A percentile compares a stretch with the other conserved stretches of the same genome.
Evolutionary conservation across 2,329 filamentous ascomycete genomes (phyloP).

Genomic region (Alternaria tenuissima): DNA sequence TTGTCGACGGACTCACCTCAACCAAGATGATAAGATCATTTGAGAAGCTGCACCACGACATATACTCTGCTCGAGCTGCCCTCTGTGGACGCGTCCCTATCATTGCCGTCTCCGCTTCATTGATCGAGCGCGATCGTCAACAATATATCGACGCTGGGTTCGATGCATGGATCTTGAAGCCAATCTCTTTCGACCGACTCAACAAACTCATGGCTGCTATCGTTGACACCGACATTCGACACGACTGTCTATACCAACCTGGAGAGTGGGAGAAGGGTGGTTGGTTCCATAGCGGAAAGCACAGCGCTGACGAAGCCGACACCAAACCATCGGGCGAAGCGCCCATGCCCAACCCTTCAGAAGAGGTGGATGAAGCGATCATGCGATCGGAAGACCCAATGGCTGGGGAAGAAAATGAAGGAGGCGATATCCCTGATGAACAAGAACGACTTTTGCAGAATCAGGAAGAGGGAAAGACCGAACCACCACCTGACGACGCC

Average conservation of each 20-base stretch:
- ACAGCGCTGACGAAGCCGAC: constrained; percentile 48
- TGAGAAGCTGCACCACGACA: constrained; percentile 65
- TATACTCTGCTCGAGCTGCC: constrained; percentile 66
- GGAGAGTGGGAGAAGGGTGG: constrained; percentile 87
- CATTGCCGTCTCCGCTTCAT: constrained; percentile 85
- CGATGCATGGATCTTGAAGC: constrained; percentile 90
- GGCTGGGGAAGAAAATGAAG: constrained; percentile 24
- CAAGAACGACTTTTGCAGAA: constrained; percentile 31
- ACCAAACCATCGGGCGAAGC: constrained; percentile 45
- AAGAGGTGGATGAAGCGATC: constrained; percentile 26
- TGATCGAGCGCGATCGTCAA: constrained; percentile 73
- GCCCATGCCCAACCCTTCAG: constrained; percentile 29
- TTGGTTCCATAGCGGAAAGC: constrained; percentile 70
- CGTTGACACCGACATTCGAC: constrained; percentile 65
- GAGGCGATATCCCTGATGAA: constrained; percentile 31
- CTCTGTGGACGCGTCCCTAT: constrained; percentile 76
- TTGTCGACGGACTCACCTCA: constrained; percentile 82
- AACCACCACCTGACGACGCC: constrained; percentile 6
- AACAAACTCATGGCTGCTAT: constrained; percentile 75
- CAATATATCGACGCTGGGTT: constrained; percentile 81
- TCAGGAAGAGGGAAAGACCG: constrained; percentile 17
- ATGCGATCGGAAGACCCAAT: constrained; percentile 30
- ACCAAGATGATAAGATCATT: constrained; percentile 83
- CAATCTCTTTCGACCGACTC: constrained; percentile 81
- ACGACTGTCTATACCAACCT: constrained; percentile 70